A percentile compares a stretch with the other conserved stretches of the same genome.
Evolutionary conservation across 352 stramenopile species (phyloP).

Genomic region (Thraustochytrium striatum): DNA sequence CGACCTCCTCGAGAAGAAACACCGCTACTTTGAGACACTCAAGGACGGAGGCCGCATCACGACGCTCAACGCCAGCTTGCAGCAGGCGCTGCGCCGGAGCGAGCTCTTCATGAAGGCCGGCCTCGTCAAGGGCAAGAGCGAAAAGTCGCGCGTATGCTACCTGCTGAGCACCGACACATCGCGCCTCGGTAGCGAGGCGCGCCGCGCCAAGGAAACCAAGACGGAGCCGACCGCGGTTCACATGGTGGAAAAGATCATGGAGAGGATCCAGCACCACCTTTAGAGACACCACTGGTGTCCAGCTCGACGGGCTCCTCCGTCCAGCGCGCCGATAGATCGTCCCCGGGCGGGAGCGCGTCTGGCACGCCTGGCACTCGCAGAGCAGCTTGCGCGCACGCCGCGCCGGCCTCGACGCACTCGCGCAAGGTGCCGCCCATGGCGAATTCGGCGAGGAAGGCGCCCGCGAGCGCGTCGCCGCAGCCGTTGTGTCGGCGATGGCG

Average conservation of each 20-base stretch:
- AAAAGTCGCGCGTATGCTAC: background rate
- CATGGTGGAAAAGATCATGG: no score
- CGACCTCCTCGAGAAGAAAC: constrained; percentile 17
- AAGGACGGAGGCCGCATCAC: background rate
- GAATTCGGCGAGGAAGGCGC: background rate
- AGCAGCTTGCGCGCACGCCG: no score
- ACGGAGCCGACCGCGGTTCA: no score
- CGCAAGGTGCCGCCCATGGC: no score
- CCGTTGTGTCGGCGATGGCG: background rate
- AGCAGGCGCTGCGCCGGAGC: constrained; percentile 18
- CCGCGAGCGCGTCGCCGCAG: background rate
- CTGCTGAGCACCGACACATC: constrained; percentile 11
- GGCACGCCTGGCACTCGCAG: no score
- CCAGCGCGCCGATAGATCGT: no score
- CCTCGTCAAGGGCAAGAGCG: constrained; percentile 29
- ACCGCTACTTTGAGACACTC: background rate
- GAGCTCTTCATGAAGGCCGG: constrained; percentile 2
- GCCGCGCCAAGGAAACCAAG: background rate
- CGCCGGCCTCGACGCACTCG: no score
- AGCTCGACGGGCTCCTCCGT: no score
- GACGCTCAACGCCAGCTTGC: background rate
- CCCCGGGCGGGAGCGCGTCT: no score
- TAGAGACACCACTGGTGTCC: no score
- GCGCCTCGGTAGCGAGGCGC: background rate
- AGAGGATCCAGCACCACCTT: no score